These are phyloP conservation scores for Diphasiastrum complanatum DNA, from an alignment of 83 land plant genomes.

Conservation along the genomic window DNA sequence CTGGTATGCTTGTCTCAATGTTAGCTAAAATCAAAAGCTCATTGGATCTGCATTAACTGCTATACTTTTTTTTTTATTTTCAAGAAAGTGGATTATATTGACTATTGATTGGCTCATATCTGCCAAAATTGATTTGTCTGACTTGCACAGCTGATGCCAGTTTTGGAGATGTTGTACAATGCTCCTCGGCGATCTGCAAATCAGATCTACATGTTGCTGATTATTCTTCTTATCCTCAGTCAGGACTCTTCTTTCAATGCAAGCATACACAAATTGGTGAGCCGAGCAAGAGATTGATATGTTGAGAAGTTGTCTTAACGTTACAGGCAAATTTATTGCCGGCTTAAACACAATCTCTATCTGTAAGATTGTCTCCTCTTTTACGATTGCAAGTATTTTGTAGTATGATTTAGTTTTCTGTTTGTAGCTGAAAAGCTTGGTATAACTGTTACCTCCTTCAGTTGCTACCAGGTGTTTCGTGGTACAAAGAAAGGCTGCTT, in stretches of 20 bases:
- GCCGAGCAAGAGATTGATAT: too few species aligned
- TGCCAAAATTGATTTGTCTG: too few species aligned
- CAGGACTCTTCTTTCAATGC: conserved; percentile 93
- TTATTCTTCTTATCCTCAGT: conserved; percentile 79
- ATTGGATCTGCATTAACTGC: neutral
- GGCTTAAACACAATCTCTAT: too few species aligned
- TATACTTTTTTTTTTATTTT: neutral
- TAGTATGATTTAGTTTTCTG: neutral
- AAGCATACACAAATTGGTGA: conserved; percentile 79
- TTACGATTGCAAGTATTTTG: too few species aligned
- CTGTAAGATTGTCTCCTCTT: too few species aligned
- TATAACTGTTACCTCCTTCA: conserved; percentile 10
- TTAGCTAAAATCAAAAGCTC: too few species aligned
- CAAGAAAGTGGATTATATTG: neutral
- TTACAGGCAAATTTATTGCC: too few species aligned
- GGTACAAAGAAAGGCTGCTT: conserved; percentile 85
- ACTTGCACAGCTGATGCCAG: conserved; percentile 77
- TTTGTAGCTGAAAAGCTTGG: neutral
- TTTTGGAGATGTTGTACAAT: conserved; percentile 72
- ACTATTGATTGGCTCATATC: neutral
- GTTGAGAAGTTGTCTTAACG: too few species aligned
- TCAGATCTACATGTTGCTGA: conserved; percentile 82
- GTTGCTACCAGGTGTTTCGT: conserved; percentile 79
- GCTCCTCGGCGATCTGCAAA: conserved; percentile 67
- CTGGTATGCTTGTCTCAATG: conserved; percentile 45